A percentile compares a stretch with the other conserved stretches of the same genome.
phyloP scores from a whole-genome alignment of 2,329 filamentous ascomycete genomes.

The Hymenoscyphus repandus region DNA sequence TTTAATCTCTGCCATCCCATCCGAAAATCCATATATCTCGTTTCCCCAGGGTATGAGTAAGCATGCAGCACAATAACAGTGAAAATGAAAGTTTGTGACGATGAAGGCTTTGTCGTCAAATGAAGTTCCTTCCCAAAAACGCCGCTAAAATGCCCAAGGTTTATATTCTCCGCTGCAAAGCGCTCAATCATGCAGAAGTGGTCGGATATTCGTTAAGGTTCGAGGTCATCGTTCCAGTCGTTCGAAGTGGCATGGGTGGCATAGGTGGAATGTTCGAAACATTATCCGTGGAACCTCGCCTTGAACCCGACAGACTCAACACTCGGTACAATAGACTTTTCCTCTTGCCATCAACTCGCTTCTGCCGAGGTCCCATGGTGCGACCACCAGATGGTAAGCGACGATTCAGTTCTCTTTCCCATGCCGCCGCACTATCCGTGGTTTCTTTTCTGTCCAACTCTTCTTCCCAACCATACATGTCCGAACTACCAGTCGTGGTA shows the following conservation, averaged over 20 bases:
- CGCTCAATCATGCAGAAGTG: background rate
- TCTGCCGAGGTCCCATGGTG: slow-evolving; percentile 16
- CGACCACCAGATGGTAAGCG: slow-evolving; percentile 20
- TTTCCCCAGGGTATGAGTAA: too few relatives aligned
- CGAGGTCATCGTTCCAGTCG: background rate
- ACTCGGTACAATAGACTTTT: slow-evolving; percentile 28
- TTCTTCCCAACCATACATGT: slow-evolving; percentile 52
- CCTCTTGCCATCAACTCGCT: slow-evolving; percentile 20
- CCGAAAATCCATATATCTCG: too few relatives aligned
- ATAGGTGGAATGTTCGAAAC: background rate
- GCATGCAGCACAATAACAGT: too few relatives aligned
- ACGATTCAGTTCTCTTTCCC: slow-evolving; percentile 18
- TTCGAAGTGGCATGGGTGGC: background rate
- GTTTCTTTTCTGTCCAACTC: slow-evolving; percentile 36
- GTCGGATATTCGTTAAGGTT: background rate
- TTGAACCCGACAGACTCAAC: slow-evolving; percentile 19
- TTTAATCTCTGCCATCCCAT: too few relatives aligned
- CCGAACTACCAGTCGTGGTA: slow-evolving; percentile 31
- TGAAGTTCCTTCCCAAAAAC: too few relatives aligned
- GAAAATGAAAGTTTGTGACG: too few relatives aligned
- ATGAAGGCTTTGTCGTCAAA: too few relatives aligned
- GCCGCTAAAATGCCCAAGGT: background rate
- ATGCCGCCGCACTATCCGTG: slow-evolving; percentile 18
- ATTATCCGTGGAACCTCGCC: slow-evolving; percentile 1
- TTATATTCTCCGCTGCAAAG: background rate